phyloP scores from a whole-genome alignment of 495 filamentous ascomycete species.

The Aspergillus homomorphus region DNA sequence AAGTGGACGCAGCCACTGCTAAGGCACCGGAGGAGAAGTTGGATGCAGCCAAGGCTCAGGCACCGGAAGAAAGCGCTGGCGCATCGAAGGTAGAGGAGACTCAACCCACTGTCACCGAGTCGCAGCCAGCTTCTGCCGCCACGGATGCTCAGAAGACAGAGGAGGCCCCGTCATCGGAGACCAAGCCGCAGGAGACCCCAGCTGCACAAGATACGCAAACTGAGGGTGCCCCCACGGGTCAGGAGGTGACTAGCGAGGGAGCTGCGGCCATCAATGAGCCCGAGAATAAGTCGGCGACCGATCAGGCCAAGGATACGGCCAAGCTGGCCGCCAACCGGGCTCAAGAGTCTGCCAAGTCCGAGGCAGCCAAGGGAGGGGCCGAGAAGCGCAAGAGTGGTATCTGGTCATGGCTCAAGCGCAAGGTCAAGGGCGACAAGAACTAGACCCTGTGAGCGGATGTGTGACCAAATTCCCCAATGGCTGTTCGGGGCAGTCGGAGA shows the following conservation, averaged over 20 bases:
- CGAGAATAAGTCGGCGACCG: slow-evolving; percentile 14
- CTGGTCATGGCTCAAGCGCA: slow-evolving; percentile 30
- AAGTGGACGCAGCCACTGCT: background rate
- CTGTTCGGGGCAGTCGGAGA: background rate
- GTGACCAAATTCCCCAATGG: background rate
- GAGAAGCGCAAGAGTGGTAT: slow-evolving; percentile 29
- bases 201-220: background rate
- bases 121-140: background rate
- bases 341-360: slow-evolving; percentile 12
- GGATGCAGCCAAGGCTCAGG: slow-evolving; percentile 3
- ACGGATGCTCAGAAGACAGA: slow-evolving; percentile 8
- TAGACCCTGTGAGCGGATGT: background rate
- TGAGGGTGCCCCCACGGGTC: background rate
- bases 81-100: background rate
- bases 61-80: background rate
- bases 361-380: slow-evolving; percentile 12
- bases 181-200: slow-evolving; percentile 6
- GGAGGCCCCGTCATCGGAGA: slow-evolving; percentile 6
- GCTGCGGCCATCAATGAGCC: slow-evolving; percentile 13
- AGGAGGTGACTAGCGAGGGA: background rate
- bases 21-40: slow-evolving; percentile 2
- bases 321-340: slow-evolving; percentile 17
- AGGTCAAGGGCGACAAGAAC: slow-evolving; percentile 25
- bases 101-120: background rate
- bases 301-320: slow-evolving; percentile 13